phyloP scores from a whole-genome alignment of 2,329 filamentous ascomycete genomes.

The Diaporthe longicolla region DNA sequence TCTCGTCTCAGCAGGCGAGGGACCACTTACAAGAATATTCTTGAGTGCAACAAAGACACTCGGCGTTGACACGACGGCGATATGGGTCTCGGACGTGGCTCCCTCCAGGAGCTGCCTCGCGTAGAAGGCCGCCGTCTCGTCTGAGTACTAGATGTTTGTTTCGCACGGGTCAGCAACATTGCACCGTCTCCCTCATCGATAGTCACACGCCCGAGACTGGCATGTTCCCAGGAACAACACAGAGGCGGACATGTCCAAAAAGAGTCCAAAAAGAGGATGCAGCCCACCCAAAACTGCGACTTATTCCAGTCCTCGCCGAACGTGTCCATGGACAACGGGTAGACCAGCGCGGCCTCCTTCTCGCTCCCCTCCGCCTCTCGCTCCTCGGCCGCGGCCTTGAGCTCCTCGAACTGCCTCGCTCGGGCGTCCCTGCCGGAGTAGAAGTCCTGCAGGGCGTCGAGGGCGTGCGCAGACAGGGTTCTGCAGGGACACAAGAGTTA shows the following conservation, averaged over 20 bases:
- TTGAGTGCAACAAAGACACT: conserved; percentile 84
- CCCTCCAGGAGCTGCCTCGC: conserved; percentile 77
- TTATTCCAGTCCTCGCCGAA: conserved; percentile 89
- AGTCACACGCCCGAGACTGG: background rate
- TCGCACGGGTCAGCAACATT: background rate
- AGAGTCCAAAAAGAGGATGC: background rate
- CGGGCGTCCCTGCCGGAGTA: conserved; percentile 79
- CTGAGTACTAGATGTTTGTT: conserved; percentile 69
- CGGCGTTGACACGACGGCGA: conserved; percentile 81
- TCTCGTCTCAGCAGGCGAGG: conserved; percentile 17
- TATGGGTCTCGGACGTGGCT: conserved; percentile 67
- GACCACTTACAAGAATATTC: conserved; percentile 71
- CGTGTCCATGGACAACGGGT: conserved; percentile 71
- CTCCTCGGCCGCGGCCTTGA: conserved; percentile 74
- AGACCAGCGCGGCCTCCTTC: conserved; percentile 39
- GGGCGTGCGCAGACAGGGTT: conserved; percentile 74
- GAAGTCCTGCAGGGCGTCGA: conserved; percentile 81
- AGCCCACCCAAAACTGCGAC: conserved; percentile 83
- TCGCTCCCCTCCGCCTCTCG: conserved; percentile 12
- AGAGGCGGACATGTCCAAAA: no score
- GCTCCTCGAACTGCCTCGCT: conserved; percentile 75
- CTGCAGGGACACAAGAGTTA: conserved; percentile 52
- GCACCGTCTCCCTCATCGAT: background rate
- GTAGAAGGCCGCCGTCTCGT: conserved; percentile 76
- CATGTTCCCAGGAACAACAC: background rate